Evolutionary conservation across 139 green algal genomes (phyloP), one percentile per base, ranked within the genome.

Genomic region (Eudorina sp.): DNA sequence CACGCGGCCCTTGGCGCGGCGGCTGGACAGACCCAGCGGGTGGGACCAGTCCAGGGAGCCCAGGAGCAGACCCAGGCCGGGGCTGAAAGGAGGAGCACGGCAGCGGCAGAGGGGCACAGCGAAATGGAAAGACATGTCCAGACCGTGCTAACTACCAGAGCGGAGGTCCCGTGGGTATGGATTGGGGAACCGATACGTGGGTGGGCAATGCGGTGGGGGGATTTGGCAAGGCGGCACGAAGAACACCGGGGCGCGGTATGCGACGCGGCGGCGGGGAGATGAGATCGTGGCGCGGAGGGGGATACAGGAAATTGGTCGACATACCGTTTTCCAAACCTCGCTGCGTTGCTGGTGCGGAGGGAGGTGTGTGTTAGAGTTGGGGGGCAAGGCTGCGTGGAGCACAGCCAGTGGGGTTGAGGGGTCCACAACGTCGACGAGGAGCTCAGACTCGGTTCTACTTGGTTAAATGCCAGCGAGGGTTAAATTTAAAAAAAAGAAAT

Each of bases 21-120:
- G 4, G 19, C 23, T 9, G 6, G 60, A 64, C 21, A 86, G 18
- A 1, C 80, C 80, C 55, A 86, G 60, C 60, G 80, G 80, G 60
- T 86, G 80, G 29, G 19, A 25, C 80, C 80, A 86, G 43, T 77
- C 60, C 60, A 86, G 41, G 16, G 41, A 64, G 60, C 60, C 80
- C 18, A 86, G 18, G 13, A 86, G 60, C 16, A 46, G 36, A 27
- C 80, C n/a, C 41, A 86, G 62, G 14, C 43, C 60, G n/a, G 80
- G 80, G 19, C 80, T 86, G 80, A 11, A 55, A 3, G 53, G 70
- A 16, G 16, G 70, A 11, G 70, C 4, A 31, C 6, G 4, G 23
- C 0, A 14, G 4, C 29, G 6, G 48, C 27, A 43, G 6, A 4
- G 66, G 6, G 66, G 45, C 25, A 25, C 51, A 58, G 51, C 13